Base-by-base conservation (phyloP, 2,329 filamentous ascomycete species). In the Drechslera avenae region DNA sequence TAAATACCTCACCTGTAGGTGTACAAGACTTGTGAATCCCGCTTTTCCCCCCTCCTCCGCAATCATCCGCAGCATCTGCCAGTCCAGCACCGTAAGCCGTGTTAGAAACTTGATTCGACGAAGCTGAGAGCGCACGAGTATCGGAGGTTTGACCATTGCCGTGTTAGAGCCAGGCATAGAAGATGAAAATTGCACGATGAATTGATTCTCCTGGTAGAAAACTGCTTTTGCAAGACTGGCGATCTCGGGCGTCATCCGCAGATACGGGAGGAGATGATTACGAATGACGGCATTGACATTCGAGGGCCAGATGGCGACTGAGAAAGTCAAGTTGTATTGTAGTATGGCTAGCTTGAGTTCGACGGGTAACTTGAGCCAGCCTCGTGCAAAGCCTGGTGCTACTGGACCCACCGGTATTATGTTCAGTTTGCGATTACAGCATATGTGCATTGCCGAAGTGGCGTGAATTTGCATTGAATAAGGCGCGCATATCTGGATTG, bases 261-360 rank as follows among this genome's bases (percentile, higher is more conserved):
- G 32, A 13, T 36, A 45, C 12, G 42, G 42, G 2, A 36, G 17
- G 8, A 36, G 21, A 19, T 36, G 32, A 17, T 21, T 45, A 1
- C 42, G 32, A 12, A 28, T 37, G 4, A 36, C 42, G 14, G 32
- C 28, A 5, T 45, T 45, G 33, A 36, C 33, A 23, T 45, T 36
- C 10, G 42, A 26, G 18, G 42, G 42, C 42, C 42, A 45, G 4
- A 45, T 36, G 16, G 32, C 3, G 5, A 14, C 33, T n/a, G 32
- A 12, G n/a, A 19, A 45, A 12, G 19, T n/a, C 14, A 45, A 16
- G 21, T 45, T 45, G 7, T 28, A n/a, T 2, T 21, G 32, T 18
- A 45, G 14, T 28, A 45, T 45, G 10, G 33, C 32, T 10, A 45
- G 42, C 21, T 45, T 45, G 19, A 45, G 21, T 36, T 45, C 42